Evolutionary conservation across 805 yeast genomes (phyloP).

Genomic region (Ascoidea tarda): DNA sequence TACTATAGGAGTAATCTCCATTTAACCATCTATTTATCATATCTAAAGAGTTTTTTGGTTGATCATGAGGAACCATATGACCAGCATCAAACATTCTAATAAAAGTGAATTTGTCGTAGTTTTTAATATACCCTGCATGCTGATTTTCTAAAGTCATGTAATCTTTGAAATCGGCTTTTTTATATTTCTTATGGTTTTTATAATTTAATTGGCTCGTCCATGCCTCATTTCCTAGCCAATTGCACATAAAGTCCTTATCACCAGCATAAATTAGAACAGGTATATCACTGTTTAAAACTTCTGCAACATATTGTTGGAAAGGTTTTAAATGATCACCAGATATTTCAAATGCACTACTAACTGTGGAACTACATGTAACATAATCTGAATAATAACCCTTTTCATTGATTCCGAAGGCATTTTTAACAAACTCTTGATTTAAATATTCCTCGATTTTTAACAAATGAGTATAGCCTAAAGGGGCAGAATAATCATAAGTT

Average conservation of each 20-base stretch:
- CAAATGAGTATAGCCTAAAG: conserved; percentile 65
- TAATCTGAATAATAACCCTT: conserved; percentile 51
- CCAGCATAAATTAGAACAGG: conserved; percentile 91
- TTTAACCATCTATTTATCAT: conserved; percentile 67
- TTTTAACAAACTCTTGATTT: conserved; percentile 62
- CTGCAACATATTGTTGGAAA: conserved; percentile 61
- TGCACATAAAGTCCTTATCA: conserved; percentile 84
- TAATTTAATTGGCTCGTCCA: conserved; percentile 64
- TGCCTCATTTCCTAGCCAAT: conserved; percentile 83
- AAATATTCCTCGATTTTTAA: conserved; percentile 65
- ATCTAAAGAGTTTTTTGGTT: conserved; percentile 57
- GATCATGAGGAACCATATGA: conserved; percentile 87
- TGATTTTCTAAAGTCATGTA: conserved; percentile 17
- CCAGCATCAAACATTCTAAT: conserved; percentile 73
- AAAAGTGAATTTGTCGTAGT: conserved; percentile 56
- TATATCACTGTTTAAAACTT: conserved; percentile 42
- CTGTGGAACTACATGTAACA: conserved; percentile 63
- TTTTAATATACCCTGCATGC: conserved; percentile 64
- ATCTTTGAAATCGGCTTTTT: conserved; percentile 23
- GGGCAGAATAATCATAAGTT: conserved; percentile 52
- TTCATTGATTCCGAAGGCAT: conserved; percentile 85
- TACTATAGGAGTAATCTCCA: conserved; percentile 23
- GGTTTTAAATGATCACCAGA: conserved; percentile 93
- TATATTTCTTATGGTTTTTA: conserved; percentile 39
- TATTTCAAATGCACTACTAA: conserved; percentile 67